Evolutionary conservation across 129 eudicot species (phyloP), one percentile per base, ranked within the genome.

Genomic region (Chrysanthemum makinoi): DNA sequence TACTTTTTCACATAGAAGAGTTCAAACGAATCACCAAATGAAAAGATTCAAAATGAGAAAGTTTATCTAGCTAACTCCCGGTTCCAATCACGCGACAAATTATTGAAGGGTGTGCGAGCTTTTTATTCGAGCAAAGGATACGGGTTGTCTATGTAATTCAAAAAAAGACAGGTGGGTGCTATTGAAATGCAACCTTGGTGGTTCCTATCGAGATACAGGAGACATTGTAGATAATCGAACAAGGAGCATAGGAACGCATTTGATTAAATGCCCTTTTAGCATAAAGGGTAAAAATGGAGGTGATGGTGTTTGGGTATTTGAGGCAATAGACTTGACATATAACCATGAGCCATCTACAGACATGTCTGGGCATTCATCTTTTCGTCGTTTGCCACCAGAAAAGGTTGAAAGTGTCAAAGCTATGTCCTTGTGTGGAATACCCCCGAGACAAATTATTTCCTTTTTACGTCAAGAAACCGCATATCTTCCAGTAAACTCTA

Each of bases 71-170:
- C 51, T 35, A 15, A 9, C 72, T 50, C 20, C 47, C 22, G 13
- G 13, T 51, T 52, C 14, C 15, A n/a, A 51, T 51, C 26, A 4
- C 30, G 1, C 16, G 73, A 68, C 30, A 62, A 52, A 10, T 52
- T 68, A 52, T 30, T 68, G 49, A 28, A 52, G 62, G 49, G 62
- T 52, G 62, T 68, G 6, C 18, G 72, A 17, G 24, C 30, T 4
- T 50, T 68, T 51, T 68, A 26, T 53, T 28, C 2, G 10, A 52
- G 5, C 33, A 54, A 54, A 69, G 51, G 63, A 33, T 54, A 30
- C 35, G 62, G 22, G 24, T 14, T 69, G 33, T 54, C 50, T 69
- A 53, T 52, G 46, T 12, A 49, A 49, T 66, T 64, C 69, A n/a
- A 64, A 1, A 16, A 35, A 62, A 62, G 70, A 65, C 55, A 65